Evolutionary conservation across 352 stramenopile species (phyloP), one percentile per base, ranked within the genome.

Genomic region (Phytophthora quininea): DNA sequence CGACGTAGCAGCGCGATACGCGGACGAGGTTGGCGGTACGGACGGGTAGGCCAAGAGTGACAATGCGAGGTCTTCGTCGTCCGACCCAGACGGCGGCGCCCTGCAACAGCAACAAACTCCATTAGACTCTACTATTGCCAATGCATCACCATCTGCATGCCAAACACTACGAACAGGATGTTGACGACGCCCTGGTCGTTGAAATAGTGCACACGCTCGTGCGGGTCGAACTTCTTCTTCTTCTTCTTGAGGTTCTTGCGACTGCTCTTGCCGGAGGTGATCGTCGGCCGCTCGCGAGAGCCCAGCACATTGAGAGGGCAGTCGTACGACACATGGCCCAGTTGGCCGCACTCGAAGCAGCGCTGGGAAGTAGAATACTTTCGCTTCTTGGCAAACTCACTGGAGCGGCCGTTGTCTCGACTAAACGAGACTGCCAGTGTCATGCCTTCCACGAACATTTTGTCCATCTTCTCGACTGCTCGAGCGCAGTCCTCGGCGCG

Each of bases 291-390:
- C 61, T 93, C 82, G 11, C 87, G 79, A 43, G 71, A 65, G 19
- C 89, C 89, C 30, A 96, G 71, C 24, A 95, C 85, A 56, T 96
- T 96, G 58, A 75, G 84, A 14, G 89, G 89, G 55, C 89, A 96
- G 51, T 88, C 82, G 66, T 96, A 96, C 24, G 87, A 95, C 31
- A 88, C 82, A 64, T 96, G 89, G 10, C 86, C 87, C 15, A 79
- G 67, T 37, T 82, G 77, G 35, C 87, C 84, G 61, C 89, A 96
- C 70, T 96, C 89, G 67, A 96, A 96, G 72, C 89, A 96, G 19
- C 86, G 82, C 52, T 78, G 76, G 12, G 73, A 72, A 37, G 73
- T 72, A 12, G 84, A 68, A 67, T 90, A 93, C 71, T 90, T 92
- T 64, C 87, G 82, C 72, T 93, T 93, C 65, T 86, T 89, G 51